These are phyloP conservation scores for Sophora flavescens DNA, from an alignment of 306 rosid genomes.

Conservation along the genomic window DNA sequence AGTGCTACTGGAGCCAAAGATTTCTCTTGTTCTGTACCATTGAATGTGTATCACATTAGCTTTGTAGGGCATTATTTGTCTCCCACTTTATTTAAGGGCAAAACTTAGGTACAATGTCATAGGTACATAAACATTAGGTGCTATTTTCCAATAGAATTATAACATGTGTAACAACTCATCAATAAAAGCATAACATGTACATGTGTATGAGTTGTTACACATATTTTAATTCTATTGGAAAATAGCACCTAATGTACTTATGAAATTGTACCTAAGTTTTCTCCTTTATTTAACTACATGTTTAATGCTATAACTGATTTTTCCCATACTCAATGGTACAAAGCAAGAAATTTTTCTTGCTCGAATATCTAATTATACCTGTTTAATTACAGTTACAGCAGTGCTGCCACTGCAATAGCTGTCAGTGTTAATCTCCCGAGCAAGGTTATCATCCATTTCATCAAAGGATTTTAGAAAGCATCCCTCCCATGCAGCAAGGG, in stretches of 20 bases:
- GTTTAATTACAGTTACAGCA: constrained; percentile 80
- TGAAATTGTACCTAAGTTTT: too few relatives aligned
- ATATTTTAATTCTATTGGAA: too few relatives aligned
- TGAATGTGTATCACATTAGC: neutral
- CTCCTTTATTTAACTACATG: too few relatives aligned
- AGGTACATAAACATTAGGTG: too few relatives aligned
- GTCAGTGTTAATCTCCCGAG: constrained; percentile 65
- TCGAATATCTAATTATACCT: constrained; percentile 56
- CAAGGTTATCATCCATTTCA: constrained; percentile 73
- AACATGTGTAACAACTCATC: too few relatives aligned
- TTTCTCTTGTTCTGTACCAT: neutral
- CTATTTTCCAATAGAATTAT: too few relatives aligned
- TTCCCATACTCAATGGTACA: neutral
- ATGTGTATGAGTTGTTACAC: too few relatives aligned
- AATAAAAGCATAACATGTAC: too few relatives aligned
- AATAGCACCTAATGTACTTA: too few relatives aligned
- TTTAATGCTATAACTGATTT: neutral
- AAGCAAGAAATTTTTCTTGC: neutral
- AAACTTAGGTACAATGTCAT: too few relatives aligned
- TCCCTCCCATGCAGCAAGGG: constrained; percentile 81
- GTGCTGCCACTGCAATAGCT: constrained; percentile 91
- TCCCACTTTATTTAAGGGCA: too few relatives aligned
- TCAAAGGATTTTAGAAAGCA: constrained; percentile 65
- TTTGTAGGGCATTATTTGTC: neutral
- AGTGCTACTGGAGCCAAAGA: neutral